phyloP scores from a whole-genome alignment of 176 grass and related monocot species.

The Oryza brachyantha region DNA sequence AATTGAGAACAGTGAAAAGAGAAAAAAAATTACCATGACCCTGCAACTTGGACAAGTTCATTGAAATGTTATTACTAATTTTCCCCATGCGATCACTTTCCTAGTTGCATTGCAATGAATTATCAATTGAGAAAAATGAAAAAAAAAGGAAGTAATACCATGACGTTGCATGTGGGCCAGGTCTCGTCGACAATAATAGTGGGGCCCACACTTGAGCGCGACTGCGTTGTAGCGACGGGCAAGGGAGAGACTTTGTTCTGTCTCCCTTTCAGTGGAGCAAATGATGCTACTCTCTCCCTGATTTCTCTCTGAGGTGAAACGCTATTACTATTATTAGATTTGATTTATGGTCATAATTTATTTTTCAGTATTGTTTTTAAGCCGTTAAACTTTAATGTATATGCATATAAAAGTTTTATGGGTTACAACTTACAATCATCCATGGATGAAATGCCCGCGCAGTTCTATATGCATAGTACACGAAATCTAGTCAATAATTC shows the following conservation, averaged over 20 bases:
- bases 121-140: not conserved
- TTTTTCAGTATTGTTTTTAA: too few relatives aligned
- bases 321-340: too few relatives aligned
- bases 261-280: not conserved
- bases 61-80: too few relatives aligned
- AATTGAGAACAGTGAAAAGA: not conserved
- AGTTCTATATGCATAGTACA: too few relatives aligned
- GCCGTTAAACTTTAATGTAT: too few relatives aligned
- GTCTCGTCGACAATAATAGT: not conserved
- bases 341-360: too few relatives aligned
- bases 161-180: not conserved
- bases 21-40: too few relatives aligned
- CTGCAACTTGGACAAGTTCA: too few relatives aligned
- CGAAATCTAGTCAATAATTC: not conserved
- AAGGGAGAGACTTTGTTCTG: not conserved
- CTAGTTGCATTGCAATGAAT: not conserved
- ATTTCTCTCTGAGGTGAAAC: too few relatives aligned
- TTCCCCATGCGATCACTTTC: not conserved
- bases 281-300: not conserved
- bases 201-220: not conserved
- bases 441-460: too few relatives aligned
- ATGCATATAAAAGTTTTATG: too few relatives aligned
- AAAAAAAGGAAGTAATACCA: not conserved
- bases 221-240: not conserved
- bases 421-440: too few relatives aligned